phyloP scores from a whole-genome alignment of 2,329 filamentous ascomycete genomes.

The Diaporthe citri region DNA sequence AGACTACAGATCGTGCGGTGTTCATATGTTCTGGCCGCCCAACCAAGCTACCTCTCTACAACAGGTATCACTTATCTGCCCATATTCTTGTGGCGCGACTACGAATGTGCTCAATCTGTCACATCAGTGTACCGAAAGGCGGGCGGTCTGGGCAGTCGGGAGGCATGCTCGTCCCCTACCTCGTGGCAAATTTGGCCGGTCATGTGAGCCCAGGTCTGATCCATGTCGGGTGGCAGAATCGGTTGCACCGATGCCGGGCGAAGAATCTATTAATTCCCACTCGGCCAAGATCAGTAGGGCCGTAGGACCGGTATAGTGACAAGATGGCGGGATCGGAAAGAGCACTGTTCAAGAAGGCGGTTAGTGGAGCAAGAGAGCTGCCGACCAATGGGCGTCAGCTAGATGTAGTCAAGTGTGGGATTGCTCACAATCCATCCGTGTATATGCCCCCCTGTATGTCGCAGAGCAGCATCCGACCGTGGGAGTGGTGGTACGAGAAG shows the following conservation, averaged over 20 bases:
- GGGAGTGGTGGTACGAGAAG: background rate
- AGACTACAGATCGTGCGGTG: no score
- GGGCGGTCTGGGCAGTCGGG: no score
- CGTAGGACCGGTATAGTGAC: background rate
- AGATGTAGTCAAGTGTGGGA: no score
- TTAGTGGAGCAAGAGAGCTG: no score
- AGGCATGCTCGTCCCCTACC: background rate
- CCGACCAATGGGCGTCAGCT: no score
- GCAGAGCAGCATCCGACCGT: background rate
- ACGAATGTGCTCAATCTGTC: no score
- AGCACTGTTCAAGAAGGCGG: background rate
- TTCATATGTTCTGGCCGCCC: no score
- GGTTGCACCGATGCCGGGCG: background rate
- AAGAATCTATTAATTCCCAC: background rate
- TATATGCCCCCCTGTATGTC: background rate
- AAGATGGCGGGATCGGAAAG: background rate
- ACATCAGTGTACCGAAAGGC: no score
- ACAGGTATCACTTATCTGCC: no score
- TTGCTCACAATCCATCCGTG: background rate
- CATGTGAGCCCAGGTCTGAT: fast-evolving
- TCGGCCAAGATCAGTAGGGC: background rate
- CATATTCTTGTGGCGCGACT: no score
- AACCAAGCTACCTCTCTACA: no score
- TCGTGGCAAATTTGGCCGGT: background rate
- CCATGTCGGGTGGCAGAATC: background rate